These are phyloP conservation scores for Apiotrichum sp. DNA, from an alignment of 1,284 basidiomycete genomes.

Conservation along the genomic window DNA sequence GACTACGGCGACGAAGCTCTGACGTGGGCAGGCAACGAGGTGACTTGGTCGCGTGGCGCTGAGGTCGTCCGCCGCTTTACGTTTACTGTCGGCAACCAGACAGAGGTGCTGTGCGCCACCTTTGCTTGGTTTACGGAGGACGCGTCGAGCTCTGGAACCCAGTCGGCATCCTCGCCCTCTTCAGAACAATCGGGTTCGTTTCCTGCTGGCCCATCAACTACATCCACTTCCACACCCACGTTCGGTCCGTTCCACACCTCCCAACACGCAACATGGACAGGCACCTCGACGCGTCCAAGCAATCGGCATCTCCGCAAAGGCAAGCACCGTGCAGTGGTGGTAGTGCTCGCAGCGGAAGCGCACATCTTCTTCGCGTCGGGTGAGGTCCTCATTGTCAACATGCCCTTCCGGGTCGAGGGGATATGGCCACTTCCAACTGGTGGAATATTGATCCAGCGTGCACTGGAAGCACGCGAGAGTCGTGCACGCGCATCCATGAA, in stretches of 20 bases:
- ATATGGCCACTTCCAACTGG: conserved; percentile 63
- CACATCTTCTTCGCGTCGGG: conserved; percentile 70
- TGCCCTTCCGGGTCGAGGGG: conserved; percentile 70
- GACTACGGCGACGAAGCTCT: conserved; percentile 51
- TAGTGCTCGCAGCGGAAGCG: conserved; percentile 69
- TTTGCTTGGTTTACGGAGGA: conserved; percentile 49
- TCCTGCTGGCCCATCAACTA: background rate
- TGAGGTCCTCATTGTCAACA: conserved; percentile 65
- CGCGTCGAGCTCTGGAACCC: too few relatives aligned
- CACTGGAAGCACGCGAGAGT: conserved; percentile 36
- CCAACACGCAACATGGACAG: conserved; percentile 13
- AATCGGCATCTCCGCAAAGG: background rate
- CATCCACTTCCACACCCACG: conserved; percentile 8
- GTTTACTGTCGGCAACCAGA: conserved; percentile 55
- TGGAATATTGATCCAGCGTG: conserved; percentile 57
- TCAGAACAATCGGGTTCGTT: background rate
- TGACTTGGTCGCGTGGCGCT: conserved; percentile 64
- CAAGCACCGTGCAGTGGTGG: conserved; percentile 57
- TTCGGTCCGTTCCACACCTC: conserved; percentile 45
- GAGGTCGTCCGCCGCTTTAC: conserved; percentile 68
- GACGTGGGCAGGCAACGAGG: conserved; percentile 63
- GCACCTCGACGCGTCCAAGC: background rate
- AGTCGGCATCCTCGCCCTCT: too few relatives aligned
- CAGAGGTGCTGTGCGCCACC: conserved; percentile 68
- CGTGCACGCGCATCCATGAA: background rate